A percentile compares a stretch with the other conserved stretches of the same genome.
Conservation (phyloP, 2,329 filamentous ascomycete species). For the Fusarium scirpi region DNA sequence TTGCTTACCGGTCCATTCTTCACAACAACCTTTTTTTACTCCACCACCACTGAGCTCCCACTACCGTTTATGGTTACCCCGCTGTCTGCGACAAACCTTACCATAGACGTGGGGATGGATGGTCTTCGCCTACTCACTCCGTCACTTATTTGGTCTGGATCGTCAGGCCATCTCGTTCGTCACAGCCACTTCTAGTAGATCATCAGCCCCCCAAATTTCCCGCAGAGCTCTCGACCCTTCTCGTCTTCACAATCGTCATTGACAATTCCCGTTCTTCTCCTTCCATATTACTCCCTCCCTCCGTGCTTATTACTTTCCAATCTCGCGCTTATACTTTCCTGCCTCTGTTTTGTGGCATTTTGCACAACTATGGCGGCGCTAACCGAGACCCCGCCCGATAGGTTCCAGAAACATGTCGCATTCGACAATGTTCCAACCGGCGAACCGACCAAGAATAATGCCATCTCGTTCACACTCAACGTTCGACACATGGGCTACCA, state of each 20-base stretch:
- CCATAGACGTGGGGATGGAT: constrained; percentile 44
- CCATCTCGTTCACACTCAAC: constrained; percentile 81
- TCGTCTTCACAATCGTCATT: constrained; percentile 26
- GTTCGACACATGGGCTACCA: constrained; percentile 89
- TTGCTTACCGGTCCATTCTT: constrained; percentile 26
- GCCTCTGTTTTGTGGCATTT: constrained; percentile 26
- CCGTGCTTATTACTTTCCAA: constrained; percentile 14
- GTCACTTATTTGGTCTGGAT: constrained; percentile 41
- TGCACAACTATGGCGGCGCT: constrained; percentile 57
- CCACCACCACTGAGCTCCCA: constrained; percentile 43
- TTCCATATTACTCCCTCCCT: constrained; percentile 1
- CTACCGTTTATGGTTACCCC: constrained; percentile 43
- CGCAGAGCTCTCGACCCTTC: constrained; percentile 34
- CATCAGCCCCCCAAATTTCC: constrained; percentile 44
- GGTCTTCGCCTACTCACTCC: constrained; percentile 34
- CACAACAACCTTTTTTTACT: constrained; percentile 34
- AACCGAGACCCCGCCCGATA: constrained; percentile 58
- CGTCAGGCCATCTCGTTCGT: constrained; percentile 46
- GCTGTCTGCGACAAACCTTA: constrained; percentile 45
- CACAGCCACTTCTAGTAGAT: constrained; percentile 42
- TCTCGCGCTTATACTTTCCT: constrained; percentile 11
- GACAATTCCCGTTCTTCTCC: constrained; percentile 12
- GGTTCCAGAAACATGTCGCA: constrained; percentile 69
- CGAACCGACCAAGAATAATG: constrained; percentile 70
- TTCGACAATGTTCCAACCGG: constrained; percentile 71